A percentile compares a stretch with the other conserved stretches of the same genome.
These are phyloP conservation scores for Fraxinus excelsior DNA, from an alignment of 257 asterid genomes.

Conservation along the genomic window DNA sequence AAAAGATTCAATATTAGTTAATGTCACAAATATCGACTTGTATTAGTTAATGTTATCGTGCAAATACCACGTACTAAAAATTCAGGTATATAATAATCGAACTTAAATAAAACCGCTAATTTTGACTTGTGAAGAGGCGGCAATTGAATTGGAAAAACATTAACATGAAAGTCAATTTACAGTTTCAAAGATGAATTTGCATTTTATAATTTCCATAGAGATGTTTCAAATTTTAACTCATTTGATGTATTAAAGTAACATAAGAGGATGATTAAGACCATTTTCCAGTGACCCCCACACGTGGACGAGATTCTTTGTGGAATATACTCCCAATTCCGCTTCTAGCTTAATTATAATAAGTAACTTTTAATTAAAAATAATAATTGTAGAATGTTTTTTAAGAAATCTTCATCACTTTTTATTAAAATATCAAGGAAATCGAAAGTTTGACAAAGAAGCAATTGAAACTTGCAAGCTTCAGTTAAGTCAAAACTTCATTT, in stretches of 20 bases:
- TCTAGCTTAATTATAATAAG: too few species aligned
- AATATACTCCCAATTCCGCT: not conserved
- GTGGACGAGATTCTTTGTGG: not conserved
- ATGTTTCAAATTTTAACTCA: constrained; percentile 23
- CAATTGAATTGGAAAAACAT: too few species aligned
- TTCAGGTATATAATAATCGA: too few species aligned
- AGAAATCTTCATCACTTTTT: not conserved
- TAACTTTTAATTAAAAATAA: not conserved
- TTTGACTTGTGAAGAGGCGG: too few species aligned
- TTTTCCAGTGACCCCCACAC: constrained; percentile 6
- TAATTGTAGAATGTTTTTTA: not conserved
- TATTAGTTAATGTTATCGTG: not conserved
- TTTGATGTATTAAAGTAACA: not conserved
- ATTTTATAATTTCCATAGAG: not conserved
- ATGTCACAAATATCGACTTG: not conserved
- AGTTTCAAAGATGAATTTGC: too few species aligned
- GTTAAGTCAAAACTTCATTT: too few species aligned
- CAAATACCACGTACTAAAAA: too few species aligned
- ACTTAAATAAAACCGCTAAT: too few species aligned
- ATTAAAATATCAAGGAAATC: not conserved
- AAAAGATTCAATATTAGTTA: too few species aligned
- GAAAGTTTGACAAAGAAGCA: too few species aligned
- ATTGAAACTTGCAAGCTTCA: too few species aligned
- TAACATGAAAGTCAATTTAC: too few species aligned
- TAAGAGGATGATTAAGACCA: not conserved